Evolutionary conservation across 768 basidiomycete genomes (phyloP).

Genomic region (Lactarius trivialis): DNA sequence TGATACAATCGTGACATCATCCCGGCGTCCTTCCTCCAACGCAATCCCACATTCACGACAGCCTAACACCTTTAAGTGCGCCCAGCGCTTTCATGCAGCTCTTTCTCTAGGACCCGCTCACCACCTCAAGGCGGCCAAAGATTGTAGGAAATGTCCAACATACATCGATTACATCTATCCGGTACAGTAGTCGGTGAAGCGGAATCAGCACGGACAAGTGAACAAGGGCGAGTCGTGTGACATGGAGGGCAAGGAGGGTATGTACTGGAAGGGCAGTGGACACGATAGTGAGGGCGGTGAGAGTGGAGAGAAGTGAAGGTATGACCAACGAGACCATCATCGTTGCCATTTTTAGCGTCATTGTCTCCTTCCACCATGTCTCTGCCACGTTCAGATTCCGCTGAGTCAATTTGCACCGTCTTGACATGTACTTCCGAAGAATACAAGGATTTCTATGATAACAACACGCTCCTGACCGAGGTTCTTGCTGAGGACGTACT

Average conservation of each 20-base stretch:
- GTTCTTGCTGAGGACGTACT: no score
- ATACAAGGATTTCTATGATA: no score
- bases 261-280: conserved; percentile 40
- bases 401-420: no score
- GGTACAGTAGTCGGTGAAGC: conserved; percentile 58
- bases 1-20: conserved; percentile 48
- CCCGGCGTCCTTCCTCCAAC: conserved; percentile 50
- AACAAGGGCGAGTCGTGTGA: conserved; percentile 57
- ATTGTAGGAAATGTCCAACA: conserved; percentile 68
- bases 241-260: conserved; percentile 46
- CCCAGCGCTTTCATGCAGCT: conserved; percentile 55
- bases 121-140: conserved; percentile 34
- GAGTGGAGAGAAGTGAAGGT: no score
- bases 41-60: conserved; percentile 48
- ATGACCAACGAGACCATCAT: conserved; percentile 3
- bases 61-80: conserved; percentile 46
- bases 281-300: conserved; percentile 39
- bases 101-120: conserved; percentile 37
- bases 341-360: no score
- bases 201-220: conserved; percentile 42
- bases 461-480: no score
- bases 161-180: conserved; percentile 41
- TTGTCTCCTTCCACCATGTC: no score
- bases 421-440: no score
- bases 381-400: no score